phyloP scores from a whole-genome alignment of 2,329 filamentous ascomycete genomes.

The Xylaria sp. region DNA sequence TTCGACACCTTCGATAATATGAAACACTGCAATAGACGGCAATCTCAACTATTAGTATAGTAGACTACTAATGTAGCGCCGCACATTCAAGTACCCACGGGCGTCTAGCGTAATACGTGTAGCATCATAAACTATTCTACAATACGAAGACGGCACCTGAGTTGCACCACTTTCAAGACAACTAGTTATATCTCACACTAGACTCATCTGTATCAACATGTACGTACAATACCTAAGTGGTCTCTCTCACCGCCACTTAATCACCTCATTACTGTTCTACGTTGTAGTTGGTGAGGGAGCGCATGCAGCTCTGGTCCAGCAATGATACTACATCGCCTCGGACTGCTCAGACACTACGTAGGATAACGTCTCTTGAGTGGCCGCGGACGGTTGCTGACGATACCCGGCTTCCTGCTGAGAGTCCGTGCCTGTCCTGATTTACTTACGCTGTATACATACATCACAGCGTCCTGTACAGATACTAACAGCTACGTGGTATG shows the following conservation, averaged over 20 bases:
- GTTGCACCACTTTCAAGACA: not conserved
- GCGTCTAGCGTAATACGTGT: too few species aligned
- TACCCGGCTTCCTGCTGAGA: constrained; percentile 19
- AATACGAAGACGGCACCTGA: not conserved
- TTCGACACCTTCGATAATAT: too few species aligned
- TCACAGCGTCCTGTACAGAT: not conserved
- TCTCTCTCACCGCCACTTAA: constrained; percentile 35
- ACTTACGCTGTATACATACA: not conserved
- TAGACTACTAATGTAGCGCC: too few species aligned
- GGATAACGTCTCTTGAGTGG: constrained; percentile 23
- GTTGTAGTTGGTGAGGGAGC: constrained; percentile 1
- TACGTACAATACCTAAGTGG: not conserved
- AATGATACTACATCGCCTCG: constrained; percentile 8
- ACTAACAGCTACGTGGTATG: not conserved
- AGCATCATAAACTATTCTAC: too few species aligned
- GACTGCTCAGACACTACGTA: constrained; percentile 8
- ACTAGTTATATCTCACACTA: not conserved
- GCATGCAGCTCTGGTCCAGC: constrained; percentile 10
- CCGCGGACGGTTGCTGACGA: constrained; percentile 27
- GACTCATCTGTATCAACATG: not conserved
- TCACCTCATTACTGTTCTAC: constrained; percentile 24
- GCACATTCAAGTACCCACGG: too few species aligned
- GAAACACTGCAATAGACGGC: too few species aligned
- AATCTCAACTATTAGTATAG: too few species aligned
- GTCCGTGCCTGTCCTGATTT: constrained; percentile 4